Conservation (phyloP, 805 yeast genomes). For the Saccharomyces mikatae region DNA sequence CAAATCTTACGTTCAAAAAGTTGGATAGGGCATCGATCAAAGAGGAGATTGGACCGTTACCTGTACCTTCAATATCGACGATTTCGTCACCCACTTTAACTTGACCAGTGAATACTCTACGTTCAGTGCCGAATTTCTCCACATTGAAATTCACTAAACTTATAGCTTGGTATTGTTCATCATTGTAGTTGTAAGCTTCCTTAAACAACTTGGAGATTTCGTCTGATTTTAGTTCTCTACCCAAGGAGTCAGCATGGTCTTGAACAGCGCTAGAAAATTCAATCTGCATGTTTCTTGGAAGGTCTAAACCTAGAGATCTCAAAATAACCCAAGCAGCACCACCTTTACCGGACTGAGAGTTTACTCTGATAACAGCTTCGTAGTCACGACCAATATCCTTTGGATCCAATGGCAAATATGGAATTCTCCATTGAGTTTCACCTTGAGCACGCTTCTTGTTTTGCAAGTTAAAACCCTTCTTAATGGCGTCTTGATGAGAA, state of each 20-base stretch:
- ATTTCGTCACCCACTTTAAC: slow-evolving; percentile 31
- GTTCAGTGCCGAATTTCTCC: slow-evolving; percentile 32
- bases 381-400: slow-evolving; percentile 72
- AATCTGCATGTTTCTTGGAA: slow-evolving; percentile 66
- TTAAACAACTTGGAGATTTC: slow-evolving; percentile 57
- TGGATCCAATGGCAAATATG: slow-evolving; percentile 76
- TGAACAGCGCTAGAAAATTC: slow-evolving; percentile 61
- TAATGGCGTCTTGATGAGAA: slow-evolving; percentile 63
- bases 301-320: slow-evolving; percentile 61
- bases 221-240: slow-evolving; percentile 60
- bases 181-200: slow-evolving; percentile 43
- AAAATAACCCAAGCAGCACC: slow-evolving; percentile 80
- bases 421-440: slow-evolving; percentile 54
- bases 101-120: slow-evolving; percentile 38
- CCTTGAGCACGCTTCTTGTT: slow-evolving; percentile 43
- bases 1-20: slow-evolving; percentile 44
- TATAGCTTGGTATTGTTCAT: slow-evolving; percentile 24
- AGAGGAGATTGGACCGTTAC: slow-evolving; percentile 76
- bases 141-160: slow-evolving; percentile 37
- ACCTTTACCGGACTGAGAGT: slow-evolving; percentile 83
- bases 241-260: slow-evolving; percentile 51
- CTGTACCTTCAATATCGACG: slow-evolving; percentile 43
- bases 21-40: slow-evolving; percentile 56
- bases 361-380: slow-evolving; percentile 76
- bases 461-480: slow-evolving; percentile 54